These are phyloP conservation scores for Moringa oleifera DNA, from an alignment of 345 rosid species.

Conservation along the genomic window DNA sequence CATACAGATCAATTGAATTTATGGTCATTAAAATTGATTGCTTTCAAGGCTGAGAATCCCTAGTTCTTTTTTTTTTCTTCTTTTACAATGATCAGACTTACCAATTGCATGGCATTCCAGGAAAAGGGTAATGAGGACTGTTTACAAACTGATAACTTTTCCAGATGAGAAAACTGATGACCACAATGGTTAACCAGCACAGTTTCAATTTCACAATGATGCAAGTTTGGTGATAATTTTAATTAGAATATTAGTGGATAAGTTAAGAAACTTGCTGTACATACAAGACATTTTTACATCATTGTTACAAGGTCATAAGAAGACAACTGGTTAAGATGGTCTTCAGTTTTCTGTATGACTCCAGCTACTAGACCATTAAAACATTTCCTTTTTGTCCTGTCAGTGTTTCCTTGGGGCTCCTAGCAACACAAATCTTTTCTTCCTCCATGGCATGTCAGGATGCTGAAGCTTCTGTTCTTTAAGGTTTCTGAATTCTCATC, in stretches of 20 bases:
- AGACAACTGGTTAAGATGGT: neutral
- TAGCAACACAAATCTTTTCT: neutral
- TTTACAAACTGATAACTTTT: too few species aligned
- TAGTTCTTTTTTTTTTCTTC: too few species aligned
- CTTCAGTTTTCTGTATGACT: neutral
- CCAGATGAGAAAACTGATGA: too few species aligned
- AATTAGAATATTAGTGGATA: too few species aligned
- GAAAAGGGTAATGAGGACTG: too few species aligned
- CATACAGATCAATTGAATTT: neutral
- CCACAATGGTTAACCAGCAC: too few species aligned
- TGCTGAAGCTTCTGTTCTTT: neutral
- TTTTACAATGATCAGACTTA: too few species aligned
- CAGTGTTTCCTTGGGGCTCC: neutral
- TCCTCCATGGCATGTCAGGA: neutral
- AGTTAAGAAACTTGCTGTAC: too few species aligned
- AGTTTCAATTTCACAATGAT: too few species aligned
- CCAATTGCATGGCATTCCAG: too few species aligned
- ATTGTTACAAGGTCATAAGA: neutral
- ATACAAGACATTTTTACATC: neutral
- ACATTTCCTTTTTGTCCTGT: neutral
- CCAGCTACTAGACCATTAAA: neutral
- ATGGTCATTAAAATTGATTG: neutral
- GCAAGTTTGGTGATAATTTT: too few species aligned
- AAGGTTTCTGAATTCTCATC: conserved; percentile 6
- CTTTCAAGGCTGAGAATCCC: too few species aligned